These are phyloP conservation scores for Nannochloropsis gaditana DNA, from an alignment of 108 stramenopile species.

Conservation along the genomic window DNA sequence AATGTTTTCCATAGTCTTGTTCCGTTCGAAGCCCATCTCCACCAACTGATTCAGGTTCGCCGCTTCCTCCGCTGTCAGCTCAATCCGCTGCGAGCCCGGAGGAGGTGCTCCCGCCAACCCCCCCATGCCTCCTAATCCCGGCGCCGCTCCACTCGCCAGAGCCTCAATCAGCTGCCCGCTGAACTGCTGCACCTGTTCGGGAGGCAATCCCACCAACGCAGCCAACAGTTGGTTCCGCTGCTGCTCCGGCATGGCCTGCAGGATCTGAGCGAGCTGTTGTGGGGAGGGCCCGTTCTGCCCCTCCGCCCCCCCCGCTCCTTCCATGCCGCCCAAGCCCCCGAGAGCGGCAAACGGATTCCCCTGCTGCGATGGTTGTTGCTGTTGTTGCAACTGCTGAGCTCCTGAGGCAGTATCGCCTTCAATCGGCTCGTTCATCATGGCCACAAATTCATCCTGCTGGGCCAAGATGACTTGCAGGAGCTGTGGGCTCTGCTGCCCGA, in stretches of 20 bases:
- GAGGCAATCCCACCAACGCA: background rate
- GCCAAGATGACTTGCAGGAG: slow-evolving; percentile 21
- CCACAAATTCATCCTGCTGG: background rate
- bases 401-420: background rate
- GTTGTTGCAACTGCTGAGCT: background rate
- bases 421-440: slow-evolving; percentile 23
- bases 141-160: background rate
- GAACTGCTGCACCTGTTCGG: background rate
- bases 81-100: background rate
- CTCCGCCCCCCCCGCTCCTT: background rate
- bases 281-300: slow-evolving; percentile 6
- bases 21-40: background rate
- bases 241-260: background rate
- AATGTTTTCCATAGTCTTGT: too few relatives aligned
- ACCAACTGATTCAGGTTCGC: background rate
- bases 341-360: background rate
- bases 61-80: background rate
- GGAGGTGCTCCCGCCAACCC: background rate
- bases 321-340: background rate
- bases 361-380: background rate
- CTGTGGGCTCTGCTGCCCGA: slow-evolving; percentile 24
- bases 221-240: background rate
- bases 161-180: background rate
- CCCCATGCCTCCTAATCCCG: background rate
- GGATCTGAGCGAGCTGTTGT: slow-evolving; percentile 16